Conservation (phyloP, 768 basidiomycete genomes). For the Leccinellum rugosiceps region DNA sequence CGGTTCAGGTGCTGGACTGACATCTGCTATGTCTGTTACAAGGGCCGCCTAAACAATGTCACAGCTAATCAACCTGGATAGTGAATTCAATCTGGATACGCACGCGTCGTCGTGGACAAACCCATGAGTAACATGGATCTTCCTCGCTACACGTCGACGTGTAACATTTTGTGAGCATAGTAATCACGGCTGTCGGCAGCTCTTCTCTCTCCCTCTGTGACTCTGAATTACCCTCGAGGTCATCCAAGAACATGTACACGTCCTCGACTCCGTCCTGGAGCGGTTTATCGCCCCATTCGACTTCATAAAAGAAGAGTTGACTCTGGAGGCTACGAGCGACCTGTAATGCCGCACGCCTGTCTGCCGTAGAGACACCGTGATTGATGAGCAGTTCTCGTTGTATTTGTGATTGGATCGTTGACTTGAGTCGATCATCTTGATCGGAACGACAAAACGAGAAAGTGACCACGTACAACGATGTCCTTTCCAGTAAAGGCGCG, state of each 20-base stretch:
- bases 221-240: constrained; percentile 64
- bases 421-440: constrained; percentile 43
- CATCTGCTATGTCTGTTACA: constrained; percentile 25
- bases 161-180: constrained; percentile 88
- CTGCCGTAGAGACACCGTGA: constrained; percentile 69
- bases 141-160: constrained; percentile 83
- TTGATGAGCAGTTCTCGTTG: constrained; percentile 78
- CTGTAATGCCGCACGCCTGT: constrained; percentile 79
- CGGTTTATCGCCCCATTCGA: constrained; percentile 86
- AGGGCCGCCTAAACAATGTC: constrained; percentile 16
- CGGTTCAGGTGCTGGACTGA: constrained; percentile 19
- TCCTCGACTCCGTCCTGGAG: constrained; percentile 88
- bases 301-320: constrained; percentile 95
- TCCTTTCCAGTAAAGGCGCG: constrained; percentile 93
- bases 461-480: constrained; percentile 68
- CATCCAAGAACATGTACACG: constrained; percentile 90
- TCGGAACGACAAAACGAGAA: neutral
- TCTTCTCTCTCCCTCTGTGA: constrained; percentile 59
- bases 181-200: constrained; percentile 87
- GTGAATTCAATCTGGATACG: constrained; percentile 11
- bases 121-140: constrained; percentile 74
- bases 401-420: constrained; percentile 83
- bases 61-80: constrained; percentile 12
- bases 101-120: constrained; percentile 69
- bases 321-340: constrained; percentile 88